Evolutionary conservation across 768 basidiomycete species (phyloP).

Genomic region (Hemileccinum rubropunctum): DNA sequence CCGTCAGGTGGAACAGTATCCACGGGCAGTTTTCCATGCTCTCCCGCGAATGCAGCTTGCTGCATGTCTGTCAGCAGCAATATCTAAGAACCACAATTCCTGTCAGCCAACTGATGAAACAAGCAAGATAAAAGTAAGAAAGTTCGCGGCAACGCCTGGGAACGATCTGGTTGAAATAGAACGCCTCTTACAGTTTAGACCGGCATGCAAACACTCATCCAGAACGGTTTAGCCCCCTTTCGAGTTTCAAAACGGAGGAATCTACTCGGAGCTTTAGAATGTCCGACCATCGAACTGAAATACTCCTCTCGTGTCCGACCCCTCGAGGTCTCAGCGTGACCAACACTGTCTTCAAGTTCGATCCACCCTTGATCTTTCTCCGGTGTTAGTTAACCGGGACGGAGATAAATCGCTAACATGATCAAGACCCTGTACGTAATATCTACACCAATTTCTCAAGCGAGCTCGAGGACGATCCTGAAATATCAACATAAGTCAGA

Average conservation of each 20-base stretch:
- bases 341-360: not conserved
- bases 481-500: not conserved
- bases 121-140: not conserved
- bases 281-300: not conserved
- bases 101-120: not conserved
- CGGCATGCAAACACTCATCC: not conserved
- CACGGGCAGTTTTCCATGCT: not conserved
- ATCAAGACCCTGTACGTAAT: conserved; percentile 1
- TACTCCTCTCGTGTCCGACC: not conserved
- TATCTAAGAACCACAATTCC: not conserved
- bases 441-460: not conserved
- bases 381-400: not conserved
- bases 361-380: not conserved
- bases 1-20: not conserved
- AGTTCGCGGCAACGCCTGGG: not conserved
- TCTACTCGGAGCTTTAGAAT: conserved; percentile 2
- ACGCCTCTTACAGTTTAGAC: not conserved
- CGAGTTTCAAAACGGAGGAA: not conserved
- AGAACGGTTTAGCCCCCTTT: not conserved
- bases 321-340: conserved; percentile 8
- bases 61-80: not conserved
- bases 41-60: not conserved
- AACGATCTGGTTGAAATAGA: not conserved
- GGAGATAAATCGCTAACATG: conserved; percentile 5
- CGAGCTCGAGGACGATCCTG: not conserved